Evolutionary conservation across 192 early-diverging fungal species (phyloP).

Genomic region (Allomyces arbusculus): DNA sequence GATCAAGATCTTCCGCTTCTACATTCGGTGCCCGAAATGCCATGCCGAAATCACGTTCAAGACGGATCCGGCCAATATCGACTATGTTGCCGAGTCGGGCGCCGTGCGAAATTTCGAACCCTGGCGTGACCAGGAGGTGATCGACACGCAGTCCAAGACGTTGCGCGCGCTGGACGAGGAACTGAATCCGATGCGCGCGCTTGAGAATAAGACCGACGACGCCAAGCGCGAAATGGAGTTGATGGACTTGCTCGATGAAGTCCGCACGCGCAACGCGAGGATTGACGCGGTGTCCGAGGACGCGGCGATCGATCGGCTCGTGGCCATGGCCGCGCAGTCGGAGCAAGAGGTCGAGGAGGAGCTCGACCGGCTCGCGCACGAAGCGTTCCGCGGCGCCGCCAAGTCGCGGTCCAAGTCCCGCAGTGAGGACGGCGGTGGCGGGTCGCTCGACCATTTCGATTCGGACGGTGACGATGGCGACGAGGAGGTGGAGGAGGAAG

Average conservation of each 20-base stretch:
- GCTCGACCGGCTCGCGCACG: neutral
- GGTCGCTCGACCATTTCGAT: neutral
- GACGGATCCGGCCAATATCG: conserved; percentile 85
- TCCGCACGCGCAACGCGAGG: conserved; percentile 65
- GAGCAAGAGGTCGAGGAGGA: conserved; percentile 3
- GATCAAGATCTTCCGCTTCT: conserved; percentile 61
- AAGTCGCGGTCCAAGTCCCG: neutral
- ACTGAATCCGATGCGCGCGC: conserved; percentile 80
- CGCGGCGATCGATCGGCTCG: conserved; percentile 31
- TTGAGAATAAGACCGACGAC: conserved; percentile 85
- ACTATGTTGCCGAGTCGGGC: conserved; percentile 86
- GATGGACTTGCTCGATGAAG: conserved; percentile 87
- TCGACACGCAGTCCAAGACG: conserved; percentile 27
- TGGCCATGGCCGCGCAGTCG: conserved; percentile 5
- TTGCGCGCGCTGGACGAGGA: conserved; percentile 61
- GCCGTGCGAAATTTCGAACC: conserved; percentile 89
- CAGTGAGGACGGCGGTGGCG: neutral
- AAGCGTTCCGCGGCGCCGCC: neutral
- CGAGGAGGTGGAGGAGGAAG: neutral
- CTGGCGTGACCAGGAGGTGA: conserved; percentile 51
- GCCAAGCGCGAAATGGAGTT: conserved; percentile 95
- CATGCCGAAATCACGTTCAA: conserved; percentile 95
- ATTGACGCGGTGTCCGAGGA: conserved; percentile 57
- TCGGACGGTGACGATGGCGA: neutral
- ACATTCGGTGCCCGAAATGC: conserved; percentile 78